Evolutionary conservation across 345 rosid species (phyloP), one percentile per base, ranked within the genome.

Genomic region (Jatropha curcas): DNA sequence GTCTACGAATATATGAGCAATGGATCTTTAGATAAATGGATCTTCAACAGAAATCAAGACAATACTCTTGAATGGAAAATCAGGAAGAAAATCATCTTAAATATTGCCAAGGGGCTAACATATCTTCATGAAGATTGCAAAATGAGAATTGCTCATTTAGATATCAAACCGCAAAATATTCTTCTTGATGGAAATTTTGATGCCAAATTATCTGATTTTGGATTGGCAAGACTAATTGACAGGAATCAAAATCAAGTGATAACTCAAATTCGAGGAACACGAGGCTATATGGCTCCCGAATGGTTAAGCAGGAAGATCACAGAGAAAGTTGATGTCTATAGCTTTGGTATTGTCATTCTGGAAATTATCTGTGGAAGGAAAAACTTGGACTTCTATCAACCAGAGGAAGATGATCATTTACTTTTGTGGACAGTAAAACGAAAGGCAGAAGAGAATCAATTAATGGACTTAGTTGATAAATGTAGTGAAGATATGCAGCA

Each of bases 171-270:
- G 0, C 63, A 56, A 28, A 74, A 74, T 45, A 60, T 74, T 12
- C 68, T 67, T 28, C 3, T 74, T 1, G 67, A 67, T 46, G 30
- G 13, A 1, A 48, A 39, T 5, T 68, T 59, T 60, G 41, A 75
- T 33, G 73, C 73, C 8, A 75, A 75, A 14, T 13, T 75, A 34
- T 68, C 69, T 10, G 78, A 61, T 61, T 75, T 75, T 45, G 78
- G 73, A 37, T 39, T 75, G 9, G 45, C 69, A 46, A 51, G 56
- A 14, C 27, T 35, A 4, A 37, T 75, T 30, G 67, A 68, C 20
- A 22, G 30, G 27, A 67, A 50, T 7, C 67, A 60, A 43, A 56
- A 43, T 41, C 16, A 25, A 0, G 41, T 69, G 20, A 16, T 48
- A 12, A 50, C 60, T 10, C 24, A 39, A 30, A 55, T 75, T 50